Evolutionary conservation across 768 basidiomycete species (phyloP).

Genomic region (Xanthoconium purpureum): DNA sequence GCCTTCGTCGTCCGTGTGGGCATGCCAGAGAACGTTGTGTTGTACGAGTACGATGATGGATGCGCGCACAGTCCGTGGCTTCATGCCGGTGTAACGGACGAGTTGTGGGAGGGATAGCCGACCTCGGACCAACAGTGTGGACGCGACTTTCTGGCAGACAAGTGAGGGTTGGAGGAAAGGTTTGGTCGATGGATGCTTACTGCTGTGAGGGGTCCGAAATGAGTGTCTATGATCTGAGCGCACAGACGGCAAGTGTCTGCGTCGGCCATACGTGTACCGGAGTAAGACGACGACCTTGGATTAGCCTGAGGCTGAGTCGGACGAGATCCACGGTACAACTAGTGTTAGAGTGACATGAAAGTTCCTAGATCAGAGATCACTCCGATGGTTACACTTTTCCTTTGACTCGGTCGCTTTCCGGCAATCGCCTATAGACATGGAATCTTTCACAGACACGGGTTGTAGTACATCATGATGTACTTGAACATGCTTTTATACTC

Average conservation of each 20-base stretch:
- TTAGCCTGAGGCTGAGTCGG: not conserved
- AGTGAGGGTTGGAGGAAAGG: not conserved
- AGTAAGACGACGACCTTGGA: not conserved
- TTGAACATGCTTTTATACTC: not conserved
- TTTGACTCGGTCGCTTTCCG: not conserved
- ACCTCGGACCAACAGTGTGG: conserved; percentile 74
- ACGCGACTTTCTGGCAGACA: conserved; percentile 60
- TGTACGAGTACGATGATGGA: conserved; percentile 79
- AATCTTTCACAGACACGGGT: not conserved
- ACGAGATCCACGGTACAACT: not conserved
- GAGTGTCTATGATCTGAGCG: conserved; percentile 56
- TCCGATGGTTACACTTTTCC: not conserved
- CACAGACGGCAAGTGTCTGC: conserved; percentile 59
- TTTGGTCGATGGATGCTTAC: conserved; percentile 39
- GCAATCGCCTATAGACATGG: not conserved
- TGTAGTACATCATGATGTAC: conserved; percentile 8
- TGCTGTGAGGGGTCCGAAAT: conserved; percentile 64
- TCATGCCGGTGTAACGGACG: conserved; percentile 64
- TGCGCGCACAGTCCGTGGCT: conserved; percentile 64
- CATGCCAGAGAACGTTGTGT: conserved; percentile 90
- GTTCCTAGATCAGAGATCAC: not conserved
- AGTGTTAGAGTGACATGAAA: conserved; percentile 14
- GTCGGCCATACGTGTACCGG: conserved; percentile 52
- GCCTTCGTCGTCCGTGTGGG: conserved; percentile 63
- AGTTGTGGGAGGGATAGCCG: conserved; percentile 70